Conservation (phyloP, 768 basidiomycete species). For the Amanita molliuscula region DNA sequence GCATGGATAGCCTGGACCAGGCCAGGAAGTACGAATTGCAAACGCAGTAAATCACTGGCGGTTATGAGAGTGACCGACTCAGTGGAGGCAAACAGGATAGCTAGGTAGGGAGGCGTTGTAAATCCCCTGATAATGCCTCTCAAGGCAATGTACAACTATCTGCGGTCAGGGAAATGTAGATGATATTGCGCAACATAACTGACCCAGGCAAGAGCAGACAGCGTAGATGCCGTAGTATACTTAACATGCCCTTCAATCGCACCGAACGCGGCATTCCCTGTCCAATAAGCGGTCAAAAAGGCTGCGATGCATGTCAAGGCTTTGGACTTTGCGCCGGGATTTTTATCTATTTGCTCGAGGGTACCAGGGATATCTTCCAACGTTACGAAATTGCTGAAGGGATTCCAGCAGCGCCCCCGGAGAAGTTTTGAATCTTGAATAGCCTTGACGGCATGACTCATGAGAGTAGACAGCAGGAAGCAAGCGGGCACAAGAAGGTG, state of each 20-base stretch:
- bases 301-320: conserved; percentile 26
- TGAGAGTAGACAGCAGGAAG: conserved; percentile 20
- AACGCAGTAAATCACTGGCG: conserved; percentile 6
- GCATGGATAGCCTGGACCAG: conserved; percentile 11
- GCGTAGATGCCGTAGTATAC: conserved; percentile 16
- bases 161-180: conserved; percentile 5
- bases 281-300: conserved; percentile 30
- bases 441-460: conserved; percentile 18
- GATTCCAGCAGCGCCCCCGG: conserved; percentile 17
- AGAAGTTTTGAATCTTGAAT: conserved; percentile 19
- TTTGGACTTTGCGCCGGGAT: conserved; percentile 20
- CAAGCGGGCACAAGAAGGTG: conserved; percentile 15
- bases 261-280: conserved; percentile 29
- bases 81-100: conserved; percentile 31
- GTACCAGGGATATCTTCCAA: conserved; percentile 40
- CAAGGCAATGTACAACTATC: conserved; percentile 34
- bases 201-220: conserved; percentile 41
- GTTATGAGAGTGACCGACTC: conserved; percentile 16
- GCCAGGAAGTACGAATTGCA: background rate
- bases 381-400: conserved; percentile 43
- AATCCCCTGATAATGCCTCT: conserved; percentile 29
- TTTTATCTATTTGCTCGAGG: conserved; percentile 16
- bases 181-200: conserved; percentile 12
- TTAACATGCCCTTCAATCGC: conserved; percentile 15
- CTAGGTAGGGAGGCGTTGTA: conserved; percentile 42